A percentile compares a stretch with the other conserved stretches of the same genome.
Evolutionary conservation across 768 basidiomycete species (phyloP).

Genomic region (Suillus brevipes): DNA sequence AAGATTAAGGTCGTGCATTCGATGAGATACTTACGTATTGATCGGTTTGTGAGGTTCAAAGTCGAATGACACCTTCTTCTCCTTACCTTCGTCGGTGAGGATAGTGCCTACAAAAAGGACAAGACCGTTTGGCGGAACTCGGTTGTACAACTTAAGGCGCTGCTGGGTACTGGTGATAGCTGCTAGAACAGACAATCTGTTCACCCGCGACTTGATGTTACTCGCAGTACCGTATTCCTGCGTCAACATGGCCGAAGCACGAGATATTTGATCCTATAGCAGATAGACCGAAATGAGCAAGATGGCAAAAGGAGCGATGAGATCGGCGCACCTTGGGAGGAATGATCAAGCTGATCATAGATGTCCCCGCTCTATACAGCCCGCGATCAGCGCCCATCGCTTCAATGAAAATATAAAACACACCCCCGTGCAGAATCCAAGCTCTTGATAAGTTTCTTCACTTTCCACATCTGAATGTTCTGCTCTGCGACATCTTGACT

Average conservation of each 20-base stretch:
- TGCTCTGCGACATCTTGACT: conserved; percentile 87
- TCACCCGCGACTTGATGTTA: conserved; percentile 99
- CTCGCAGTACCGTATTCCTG: conserved; percentile 99
- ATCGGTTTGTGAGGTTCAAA: conserved; percentile 99
- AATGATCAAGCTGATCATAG: conserved; percentile 98
- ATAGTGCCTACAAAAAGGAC: conserved; percentile 98
- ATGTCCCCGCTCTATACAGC: conserved; percentile 79
- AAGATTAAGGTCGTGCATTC: conserved; percentile 7
- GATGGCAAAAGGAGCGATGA: conserved; percentile 4
- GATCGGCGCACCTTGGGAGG: conserved; percentile 75
- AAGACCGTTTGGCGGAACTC: conserved; percentile 91
- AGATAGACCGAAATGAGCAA: conserved; percentile 9
- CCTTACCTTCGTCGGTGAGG: conserved; percentile 97
- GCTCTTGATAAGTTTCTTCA: conserved; percentile 99
- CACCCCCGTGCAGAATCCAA: conserved; percentile 76
- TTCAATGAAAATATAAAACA: conserved; percentile 11
- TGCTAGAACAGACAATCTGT: conserved; percentile 94
- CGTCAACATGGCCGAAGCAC: conserved; percentile 92
- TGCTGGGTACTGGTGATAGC: conserved; percentile 99
- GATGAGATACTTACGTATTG: conserved; percentile 73
- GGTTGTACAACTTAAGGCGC: conserved; percentile 82
- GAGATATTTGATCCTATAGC: conserved; percentile 86
- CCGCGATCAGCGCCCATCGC: conserved; percentile 23
- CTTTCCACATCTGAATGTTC: conserved; percentile 98
- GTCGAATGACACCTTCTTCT: conserved; percentile 98